Base-by-base conservation (phyloP, 1,284 basidiomycete genomes). In the Chalciporus sp. region DNA sequence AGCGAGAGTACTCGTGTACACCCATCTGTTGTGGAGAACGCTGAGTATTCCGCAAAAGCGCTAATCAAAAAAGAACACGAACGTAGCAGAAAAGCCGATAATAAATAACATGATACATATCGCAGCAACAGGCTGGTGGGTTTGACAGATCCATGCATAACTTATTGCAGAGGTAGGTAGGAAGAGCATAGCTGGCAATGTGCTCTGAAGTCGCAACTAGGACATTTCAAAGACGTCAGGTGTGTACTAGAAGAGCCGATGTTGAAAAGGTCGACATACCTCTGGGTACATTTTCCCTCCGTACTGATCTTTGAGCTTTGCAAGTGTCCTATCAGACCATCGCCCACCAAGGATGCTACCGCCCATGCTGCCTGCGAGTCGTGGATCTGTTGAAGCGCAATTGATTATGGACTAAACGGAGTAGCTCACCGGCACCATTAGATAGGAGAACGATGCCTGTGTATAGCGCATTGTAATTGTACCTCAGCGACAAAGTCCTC, bases 321-420 rank as follows among this genome's bases (percentile, higher is more conserved):
- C 66, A 27, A 94, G 75, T 29, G 82, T 76, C 49, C 72, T 70
- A 68, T 96, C 94, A 2, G 88, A 91, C 74, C 84, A 92, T n/a
- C 84, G 74, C 0, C 94, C 94, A 9, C 93, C 94, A 0, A 88
- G 59, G 10, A 94, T 60, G 51, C 85, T 88, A 6, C 93, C 93
- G 1, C 73, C 62, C 41, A 92, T 76, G 59, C 80, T 83, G 1
- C 91, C 91, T 70, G 74, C 33, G 19, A 28, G 10, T n/a, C 27
- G n/a, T 16, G 17, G 35, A 41, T 3, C 17, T 23, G 26, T 42
- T 53, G 28, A 46, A 37, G 11, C 45, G 7, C 20, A n/a, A 5
- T 23, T 28, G 42, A 49, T 46, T 17, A 33, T 29, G 16, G 39
- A 20, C 11, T 39, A 43, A 10, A 17, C n/a, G 7, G 7, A 17